A percentile compares a stretch with the other conserved stretches of the same genome.
Conservation (phyloP, 495 filamentous ascomycete genomes). For the Aspergillus saccharolyticus region DNA sequence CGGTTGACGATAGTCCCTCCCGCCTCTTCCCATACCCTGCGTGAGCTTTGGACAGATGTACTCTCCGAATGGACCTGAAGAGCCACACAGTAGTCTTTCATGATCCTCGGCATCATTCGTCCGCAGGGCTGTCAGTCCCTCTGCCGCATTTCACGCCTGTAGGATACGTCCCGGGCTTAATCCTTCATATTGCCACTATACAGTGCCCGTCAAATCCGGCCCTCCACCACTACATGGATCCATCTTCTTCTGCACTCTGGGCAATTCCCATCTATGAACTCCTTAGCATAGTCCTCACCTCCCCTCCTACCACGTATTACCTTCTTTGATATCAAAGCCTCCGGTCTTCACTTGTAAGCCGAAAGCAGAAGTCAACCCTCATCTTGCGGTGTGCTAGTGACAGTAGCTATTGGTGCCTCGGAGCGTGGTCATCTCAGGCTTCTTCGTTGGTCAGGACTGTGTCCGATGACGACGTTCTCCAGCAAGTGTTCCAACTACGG, state of each 20-base stretch:
- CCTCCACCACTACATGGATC: conserved; percentile 3
- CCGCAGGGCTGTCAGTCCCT: conserved; percentile 11
- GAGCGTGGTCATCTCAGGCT: conserved; percentile 10
- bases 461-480: conserved; percentile 11
- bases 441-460: conserved; percentile 5
- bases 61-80: conserved; percentile 3
- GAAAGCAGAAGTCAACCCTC: not conserved
- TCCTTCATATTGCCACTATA: not conserved
- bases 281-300: not conserved
- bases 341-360: not conserved
- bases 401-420: not conserved
- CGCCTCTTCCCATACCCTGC: conserved; percentile 2
- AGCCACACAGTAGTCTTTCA: conserved; percentile 7
- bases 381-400: not conserved
- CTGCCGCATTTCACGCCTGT: not conserved
- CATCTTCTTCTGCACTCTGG: not conserved
- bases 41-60: not conserved
- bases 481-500: conserved; percentile 1
- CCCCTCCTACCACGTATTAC: not conserved
- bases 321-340: conserved; percentile 1
- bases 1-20: not conserved
- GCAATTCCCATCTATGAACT: not conserved
- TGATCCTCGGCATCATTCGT: conserved; percentile 8
- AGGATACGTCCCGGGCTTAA: not conserved
- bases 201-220: not conserved